Conservation (phyloP, 2,329 filamentous ascomycete genomes). For the Penicillium sclerotigenum region DNA sequence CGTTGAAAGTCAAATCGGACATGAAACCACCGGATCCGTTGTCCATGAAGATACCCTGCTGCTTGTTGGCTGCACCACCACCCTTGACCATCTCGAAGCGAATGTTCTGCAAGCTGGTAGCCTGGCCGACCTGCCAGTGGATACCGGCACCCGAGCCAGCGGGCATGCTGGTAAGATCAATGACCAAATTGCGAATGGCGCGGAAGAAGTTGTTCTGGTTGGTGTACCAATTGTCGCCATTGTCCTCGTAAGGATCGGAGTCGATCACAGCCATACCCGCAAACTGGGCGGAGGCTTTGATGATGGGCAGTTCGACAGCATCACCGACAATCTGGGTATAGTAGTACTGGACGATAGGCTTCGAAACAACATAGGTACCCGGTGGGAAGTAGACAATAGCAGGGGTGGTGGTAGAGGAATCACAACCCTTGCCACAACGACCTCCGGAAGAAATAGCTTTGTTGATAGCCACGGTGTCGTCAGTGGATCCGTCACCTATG, state of each 20-base stretch:
- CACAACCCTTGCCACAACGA: slow-evolving; percentile 77
- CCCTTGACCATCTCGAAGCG: slow-evolving; percentile 74
- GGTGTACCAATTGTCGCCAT: slow-evolving; percentile 70
- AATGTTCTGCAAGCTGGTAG: slow-evolving; percentile 76
- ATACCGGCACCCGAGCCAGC: slow-evolving; percentile 64
- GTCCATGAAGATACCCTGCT: slow-evolving; percentile 79
- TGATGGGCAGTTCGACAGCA: slow-evolving; percentile 64
- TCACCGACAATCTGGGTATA: slow-evolving; percentile 93
- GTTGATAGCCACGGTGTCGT: slow-evolving; percentile 90
- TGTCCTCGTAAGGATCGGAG: slow-evolving; percentile 72
- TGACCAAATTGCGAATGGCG: slow-evolving; percentile 75
- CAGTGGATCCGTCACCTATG: slow-evolving; percentile 62
- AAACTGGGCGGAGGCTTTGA: slow-evolving; percentile 73
- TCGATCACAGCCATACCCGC: slow-evolving; percentile 85
- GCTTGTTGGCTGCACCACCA: slow-evolving; percentile 60
- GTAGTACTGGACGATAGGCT: slow-evolving; percentile 79
- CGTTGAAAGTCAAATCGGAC: slow-evolving; percentile 78
- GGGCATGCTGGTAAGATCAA: slow-evolving; percentile 69
- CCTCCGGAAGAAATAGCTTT: slow-evolving; percentile 70
- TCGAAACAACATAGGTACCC: slow-evolving; percentile 78
- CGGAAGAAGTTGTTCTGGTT: slow-evolving; percentile 85
- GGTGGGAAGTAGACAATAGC: slow-evolving; percentile 89
- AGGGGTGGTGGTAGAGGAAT: slow-evolving; percentile 78
- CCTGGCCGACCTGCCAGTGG: slow-evolving; percentile 84
- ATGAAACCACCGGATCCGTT: slow-evolving; percentile 83